These are phyloP conservation scores for Starmera amethionina DNA, from an alignment of 805 yeast species.

Conservation along the genomic window DNA sequence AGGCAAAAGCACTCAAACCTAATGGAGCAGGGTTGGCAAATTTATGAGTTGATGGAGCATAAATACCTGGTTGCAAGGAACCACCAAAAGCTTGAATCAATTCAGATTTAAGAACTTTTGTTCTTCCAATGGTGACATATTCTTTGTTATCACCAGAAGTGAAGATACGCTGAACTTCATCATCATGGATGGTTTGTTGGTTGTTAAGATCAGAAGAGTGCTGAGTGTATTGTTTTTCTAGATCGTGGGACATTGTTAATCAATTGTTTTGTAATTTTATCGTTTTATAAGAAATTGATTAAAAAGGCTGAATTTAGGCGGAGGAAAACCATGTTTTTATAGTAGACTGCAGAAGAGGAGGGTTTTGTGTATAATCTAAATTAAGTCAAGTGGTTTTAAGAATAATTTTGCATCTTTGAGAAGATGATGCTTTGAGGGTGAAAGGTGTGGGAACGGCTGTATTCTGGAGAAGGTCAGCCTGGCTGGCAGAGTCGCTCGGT, in stretches of 20 bases:
- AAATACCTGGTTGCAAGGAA: slow-evolving; percentile 61
- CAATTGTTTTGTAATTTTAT: too few relatives aligned
- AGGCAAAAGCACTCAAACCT: slow-evolving; percentile 51
- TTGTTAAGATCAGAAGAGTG: neutral
- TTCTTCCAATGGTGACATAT: slow-evolving; percentile 61
- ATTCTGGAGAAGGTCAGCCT: too few relatives aligned
- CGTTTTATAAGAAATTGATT: too few relatives aligned
- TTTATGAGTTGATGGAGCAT: slow-evolving; percentile 46
- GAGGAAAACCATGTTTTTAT: too few relatives aligned
- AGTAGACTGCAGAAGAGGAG: too few relatives aligned
- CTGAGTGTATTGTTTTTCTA: neutral
- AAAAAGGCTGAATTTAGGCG: too few relatives aligned
- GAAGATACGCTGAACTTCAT: slow-evolving; percentile 18
- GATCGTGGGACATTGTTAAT: neutral
- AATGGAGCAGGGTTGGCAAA: slow-evolving; percentile 61
- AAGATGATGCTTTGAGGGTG: too few relatives aligned
- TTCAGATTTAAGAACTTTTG: slow-evolving; percentile 54
- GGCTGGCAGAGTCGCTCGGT: too few relatives aligned
- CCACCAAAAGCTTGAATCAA: slow-evolving; percentile 72
- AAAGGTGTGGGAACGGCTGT: too few relatives aligned
- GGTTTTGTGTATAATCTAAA: too few relatives aligned
- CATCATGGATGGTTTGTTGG: neutral
- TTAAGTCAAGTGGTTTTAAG: too few relatives aligned
- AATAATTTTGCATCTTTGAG: too few relatives aligned
- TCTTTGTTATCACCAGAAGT: slow-evolving; percentile 44